These are phyloP conservation scores for Symbiodinium natans DNA, from an alignment of 73 alveolate genomes.

Conservation along the genomic window DNA sequence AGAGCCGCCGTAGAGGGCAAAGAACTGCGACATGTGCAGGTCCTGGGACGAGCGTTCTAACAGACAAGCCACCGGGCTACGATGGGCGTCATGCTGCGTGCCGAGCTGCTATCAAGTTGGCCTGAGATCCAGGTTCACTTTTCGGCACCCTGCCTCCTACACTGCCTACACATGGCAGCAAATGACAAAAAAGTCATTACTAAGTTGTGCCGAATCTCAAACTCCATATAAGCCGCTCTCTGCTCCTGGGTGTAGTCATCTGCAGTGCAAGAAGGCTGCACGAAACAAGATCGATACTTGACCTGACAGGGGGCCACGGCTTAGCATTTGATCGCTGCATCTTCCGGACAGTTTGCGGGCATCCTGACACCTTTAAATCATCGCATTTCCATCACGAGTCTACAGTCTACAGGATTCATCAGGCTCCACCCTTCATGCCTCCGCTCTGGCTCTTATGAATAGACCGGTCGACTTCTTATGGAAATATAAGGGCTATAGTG, in stretches of 20 bases:
- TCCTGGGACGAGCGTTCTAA: neutral
- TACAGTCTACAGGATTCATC: no score
- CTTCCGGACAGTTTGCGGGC: no score
- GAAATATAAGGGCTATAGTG: no score
- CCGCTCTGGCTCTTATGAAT: no score
- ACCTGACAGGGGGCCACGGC: no score
- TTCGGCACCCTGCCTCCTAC: neutral
- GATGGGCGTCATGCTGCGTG: neutral
- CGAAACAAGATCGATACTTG: constrained; percentile 10
- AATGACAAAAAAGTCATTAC: neutral
- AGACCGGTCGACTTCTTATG: no score
- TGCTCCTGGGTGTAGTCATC: constrained; percentile 60
- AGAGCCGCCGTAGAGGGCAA: constrained; percentile 9
- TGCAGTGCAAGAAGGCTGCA: neutral
- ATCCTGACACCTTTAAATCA: no score
- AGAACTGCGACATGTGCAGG: constrained; percentile 36
- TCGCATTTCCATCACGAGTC: no score
- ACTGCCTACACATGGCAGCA: neutral
- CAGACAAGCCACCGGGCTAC: neutral
- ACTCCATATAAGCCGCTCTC: constrained; percentile 48
- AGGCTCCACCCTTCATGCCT: no score
- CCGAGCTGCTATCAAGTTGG: neutral
- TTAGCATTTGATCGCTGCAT: no score
- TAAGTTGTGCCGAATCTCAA: neutral
- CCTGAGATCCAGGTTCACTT: neutral